Evolutionary conservation across 805 yeast genomes (phyloP).

Genomic region (Candida ipomoeae): DNA sequence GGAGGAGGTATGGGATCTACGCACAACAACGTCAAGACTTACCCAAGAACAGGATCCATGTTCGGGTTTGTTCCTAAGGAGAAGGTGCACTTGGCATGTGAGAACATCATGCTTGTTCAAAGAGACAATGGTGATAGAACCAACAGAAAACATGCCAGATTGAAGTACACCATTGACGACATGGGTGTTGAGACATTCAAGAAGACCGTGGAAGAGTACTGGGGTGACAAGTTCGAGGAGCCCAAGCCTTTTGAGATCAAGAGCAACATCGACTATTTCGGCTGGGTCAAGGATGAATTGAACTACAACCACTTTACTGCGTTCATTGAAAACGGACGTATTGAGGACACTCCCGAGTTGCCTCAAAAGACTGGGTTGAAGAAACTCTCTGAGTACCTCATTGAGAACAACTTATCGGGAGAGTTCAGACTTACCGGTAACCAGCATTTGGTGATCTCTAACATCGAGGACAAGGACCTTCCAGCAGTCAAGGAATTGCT

Average conservation of each 20-base stretch:
- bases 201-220: slow-evolving; percentile 72
- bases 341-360: slow-evolving; percentile 84
- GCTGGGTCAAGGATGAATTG: slow-evolving; percentile 86
- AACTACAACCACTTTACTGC: slow-evolving; percentile 88
- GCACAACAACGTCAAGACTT: slow-evolving; percentile 93
- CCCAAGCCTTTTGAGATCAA: slow-evolving; percentile 72
- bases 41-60: slow-evolving; percentile 89
- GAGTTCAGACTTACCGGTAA: slow-evolving; percentile 94
- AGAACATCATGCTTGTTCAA: slow-evolving; percentile 89
- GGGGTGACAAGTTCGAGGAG: slow-evolving; percentile 71
- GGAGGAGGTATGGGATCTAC: slow-evolving; percentile 99
- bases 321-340: slow-evolving; percentile 94
- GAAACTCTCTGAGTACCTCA: slow-evolving; percentile 69
- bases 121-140: slow-evolving; percentile 93
- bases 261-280: slow-evolving; percentile 86
- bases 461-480: slow-evolving; percentile 66
- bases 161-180: slow-evolving; percentile 94
- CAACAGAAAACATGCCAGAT: slow-evolving; percentile 95
- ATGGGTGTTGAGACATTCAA: slow-evolving; percentile 85
- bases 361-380: slow-evolving; percentile 87
- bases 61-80: slow-evolving; percentile 72
- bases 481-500: slow-evolving; percentile 58
- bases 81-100: slow-evolving; percentile 73
- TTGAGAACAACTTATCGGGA: slow-evolving; percentile 54
- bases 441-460: slow-evolving; percentile 81